Evolutionary conservation across 2,329 filamentous ascomycete species (phyloP), one percentile per base, ranked within the genome.

Genomic region (Penicillium olsonii): DNA sequence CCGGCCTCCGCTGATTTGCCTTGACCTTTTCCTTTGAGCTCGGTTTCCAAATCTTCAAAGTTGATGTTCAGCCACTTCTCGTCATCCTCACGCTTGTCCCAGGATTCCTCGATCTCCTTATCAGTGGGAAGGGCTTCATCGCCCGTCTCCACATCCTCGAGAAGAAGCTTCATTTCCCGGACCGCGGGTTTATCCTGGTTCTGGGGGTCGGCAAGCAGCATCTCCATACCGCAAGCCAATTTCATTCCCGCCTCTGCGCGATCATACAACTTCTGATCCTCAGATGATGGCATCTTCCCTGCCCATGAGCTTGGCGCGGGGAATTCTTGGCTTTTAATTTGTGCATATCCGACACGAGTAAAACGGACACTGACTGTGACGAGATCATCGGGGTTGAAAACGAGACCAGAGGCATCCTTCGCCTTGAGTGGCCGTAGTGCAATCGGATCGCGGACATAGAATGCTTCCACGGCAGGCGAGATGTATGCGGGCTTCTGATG

Each of bases 1-100:
- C 70, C 71, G 6, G 39, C 41, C 18, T 41, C 55, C 4, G 56
- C 60, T 11, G 44, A 55, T 37, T 64, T 53, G 14, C 50, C 60
- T 39, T 73, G 76, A 0, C 81, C 79, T 24, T 81, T 77, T 1
- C 82, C 82, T 46, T 77, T 75, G 2, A 99, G 74, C 66, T 96
- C 91, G 22, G 81, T 79, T 62, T 96, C 92, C 48, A 99, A 90
- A 54, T 96, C 91, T 15, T 87, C 81, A 59, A 90, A 96, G 64
- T 92, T 85, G 49, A 99, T 95, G 60, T 97, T 86, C 56, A 99
- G 78, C 94, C 94, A 99, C 18, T 82, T 80, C 61, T 97, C 94
- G 60, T 91, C 84, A 53, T 97, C 92, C 42, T 92, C 83, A n/a
- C 75, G 78, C 24, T 76, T 71, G 2, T 79, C 76, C 92, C 94